Base-by-base conservation (phyloP, 176 grass and related monocot genomes). In the Leersia perrieri region DNA sequence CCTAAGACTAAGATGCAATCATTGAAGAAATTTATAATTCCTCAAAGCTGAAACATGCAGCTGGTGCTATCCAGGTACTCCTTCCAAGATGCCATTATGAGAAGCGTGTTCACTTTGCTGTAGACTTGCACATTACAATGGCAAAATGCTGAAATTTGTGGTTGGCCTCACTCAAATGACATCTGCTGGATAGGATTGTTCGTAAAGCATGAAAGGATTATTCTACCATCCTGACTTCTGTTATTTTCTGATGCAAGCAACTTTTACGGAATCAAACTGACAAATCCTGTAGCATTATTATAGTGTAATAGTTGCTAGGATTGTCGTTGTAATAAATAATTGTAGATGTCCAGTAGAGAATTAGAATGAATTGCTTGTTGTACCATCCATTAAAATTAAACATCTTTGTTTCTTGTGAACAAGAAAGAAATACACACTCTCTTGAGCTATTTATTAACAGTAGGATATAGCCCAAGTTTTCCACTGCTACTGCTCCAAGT, bases 41-140 rank as follows among this genome's bases (percentile, higher is more conserved):
- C 32, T 76, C 7, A 60, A 57, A 40, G 34, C 35, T 79, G 36
- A 62, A 74, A 68, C 1, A 15, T 66, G 32, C 34, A 14, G 0
- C 42, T 85, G 34, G 13, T 77, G 77, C 11, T 82, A 83, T 68
- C 65, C 88, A 86, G 92, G 92, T 73, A 91, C 89, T 41, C 90
- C 90, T 72, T 93, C 88, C 23, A 99, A 99, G 74, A 84, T 80
- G 53, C 92, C 96, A 68, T 80, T 99, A 87, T 99, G 80, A 99
- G 28, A 87, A 87, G 68, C 9, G 32, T 64, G 67, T 57, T n/a
- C 31, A 28, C 71, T 35, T 33, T 33, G 40, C 26, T 40, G 5
- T 36, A 36, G 29, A 84, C 41, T 20, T 0, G 38, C 3, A 75
- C 9, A 80, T 41, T 51, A 5, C 3, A 75, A 62, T 30, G 42